Conservation (phyloP, 208 protist species). For the Leishmania lainsoni region DNA sequence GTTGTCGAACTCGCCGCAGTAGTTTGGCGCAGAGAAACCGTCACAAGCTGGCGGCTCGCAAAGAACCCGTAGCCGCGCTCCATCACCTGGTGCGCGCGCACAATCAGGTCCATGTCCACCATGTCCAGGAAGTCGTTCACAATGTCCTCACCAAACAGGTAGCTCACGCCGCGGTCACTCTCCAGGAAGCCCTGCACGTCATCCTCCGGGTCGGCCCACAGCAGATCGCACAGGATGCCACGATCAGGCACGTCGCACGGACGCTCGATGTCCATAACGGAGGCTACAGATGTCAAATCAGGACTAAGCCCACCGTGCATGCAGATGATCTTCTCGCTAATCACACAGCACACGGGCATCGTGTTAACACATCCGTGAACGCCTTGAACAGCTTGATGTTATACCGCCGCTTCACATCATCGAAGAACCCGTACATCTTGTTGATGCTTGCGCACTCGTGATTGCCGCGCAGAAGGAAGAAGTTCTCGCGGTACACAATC, state of each 20-base stretch:
- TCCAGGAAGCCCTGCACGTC: constrained; percentile 96
- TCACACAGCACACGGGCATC: constrained; percentile 98
- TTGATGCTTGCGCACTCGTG: constrained; percentile 99
- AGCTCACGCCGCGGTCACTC: constrained; percentile 99
- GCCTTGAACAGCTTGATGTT: constrained; percentile 98
- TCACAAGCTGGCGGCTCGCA: constrained; percentile 98
- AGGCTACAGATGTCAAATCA: constrained; percentile 93
- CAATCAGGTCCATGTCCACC: constrained; percentile 99
- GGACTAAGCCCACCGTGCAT: constrained; percentile 99
- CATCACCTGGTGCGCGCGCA: constrained; percentile 98
- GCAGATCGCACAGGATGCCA: constrained; percentile 98
- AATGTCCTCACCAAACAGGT: constrained; percentile 98
- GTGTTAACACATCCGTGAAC: constrained; percentile 99
- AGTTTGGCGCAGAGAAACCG: constrained; percentile 99
- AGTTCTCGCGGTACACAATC: constrained; percentile 97
- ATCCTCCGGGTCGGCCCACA: constrained; percentile 98
- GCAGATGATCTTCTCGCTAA: constrained; percentile 99
- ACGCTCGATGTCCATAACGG: constrained; percentile 95
- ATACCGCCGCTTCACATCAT: constrained; percentile 96
- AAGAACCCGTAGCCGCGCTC: constrained; percentile 99
- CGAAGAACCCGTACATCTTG: constrained; percentile 99
- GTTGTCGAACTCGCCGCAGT: constrained; percentile 99
- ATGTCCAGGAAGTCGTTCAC: constrained; percentile 98
- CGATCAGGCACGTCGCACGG: constrained; percentile 99
- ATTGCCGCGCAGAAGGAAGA: constrained; percentile 99